Conservation (phyloP, 768 basidiomycete species). For the Lactifluus volemus region DNA sequence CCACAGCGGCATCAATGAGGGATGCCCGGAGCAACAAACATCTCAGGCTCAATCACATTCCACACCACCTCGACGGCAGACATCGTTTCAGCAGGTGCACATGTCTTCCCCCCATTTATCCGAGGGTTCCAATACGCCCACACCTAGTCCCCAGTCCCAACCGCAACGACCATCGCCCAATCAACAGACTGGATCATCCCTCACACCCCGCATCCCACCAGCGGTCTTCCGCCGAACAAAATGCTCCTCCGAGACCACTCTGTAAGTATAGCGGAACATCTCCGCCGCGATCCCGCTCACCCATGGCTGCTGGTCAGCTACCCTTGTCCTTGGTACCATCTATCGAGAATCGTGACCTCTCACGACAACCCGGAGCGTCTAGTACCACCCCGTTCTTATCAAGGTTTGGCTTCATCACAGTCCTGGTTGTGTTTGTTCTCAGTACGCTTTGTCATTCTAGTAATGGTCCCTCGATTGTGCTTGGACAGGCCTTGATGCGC, state of each 20-base stretch:
- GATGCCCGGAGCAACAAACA: not conserved
- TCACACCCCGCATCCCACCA: conserved; percentile 36
- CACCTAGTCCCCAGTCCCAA: conserved; percentile 22
- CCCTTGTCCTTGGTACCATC: conserved; percentile 2
- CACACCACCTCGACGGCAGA: conserved; percentile 10
- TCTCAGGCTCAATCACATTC: conserved; percentile 2
- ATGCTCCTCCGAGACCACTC: conserved; percentile 19
- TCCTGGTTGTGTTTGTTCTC: not conserved
- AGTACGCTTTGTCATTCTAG: not conserved
- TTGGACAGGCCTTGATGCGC: conserved; percentile 56
- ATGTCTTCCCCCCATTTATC: conserved; percentile 9
- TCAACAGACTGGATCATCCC: conserved; percentile 35
- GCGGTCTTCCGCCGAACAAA: conserved; percentile 27
- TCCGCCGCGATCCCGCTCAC: conserved; percentile 1
- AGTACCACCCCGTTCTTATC: not conserved
- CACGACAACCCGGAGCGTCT: conserved; percentile 4
- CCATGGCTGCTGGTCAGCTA: not conserved
- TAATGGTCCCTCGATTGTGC: conserved; percentile 29
- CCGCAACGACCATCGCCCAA: conserved; percentile 30
- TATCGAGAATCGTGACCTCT: conserved; percentile 3
- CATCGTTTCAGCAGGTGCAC: conserved; percentile 14
- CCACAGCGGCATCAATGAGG: conserved; percentile 20
- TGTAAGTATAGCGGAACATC: conserved; percentile 6
- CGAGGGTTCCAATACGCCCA: not conserved
- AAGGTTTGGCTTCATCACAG: not conserved